These are phyloP conservation scores for Primulina eburnea DNA, from an alignment of 257 asterid genomes.

Conservation along the genomic window DNA sequence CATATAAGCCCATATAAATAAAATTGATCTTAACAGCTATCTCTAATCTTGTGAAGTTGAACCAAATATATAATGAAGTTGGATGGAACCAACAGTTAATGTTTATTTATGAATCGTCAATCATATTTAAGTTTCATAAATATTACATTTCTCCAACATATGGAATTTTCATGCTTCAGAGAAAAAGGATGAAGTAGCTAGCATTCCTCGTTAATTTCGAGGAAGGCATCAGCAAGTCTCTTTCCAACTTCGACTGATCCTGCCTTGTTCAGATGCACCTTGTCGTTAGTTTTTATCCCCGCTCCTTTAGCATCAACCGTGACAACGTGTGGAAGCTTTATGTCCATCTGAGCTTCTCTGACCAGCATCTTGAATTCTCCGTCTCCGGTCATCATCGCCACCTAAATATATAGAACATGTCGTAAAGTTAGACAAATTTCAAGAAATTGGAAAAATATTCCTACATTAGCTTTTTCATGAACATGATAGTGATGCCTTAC, in stretches of 20 bases:
- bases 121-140: background rate
- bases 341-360: background rate
- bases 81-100: background rate
- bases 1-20: too few relatives aligned
- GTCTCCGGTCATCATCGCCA: background rate
- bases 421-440: too few relatives aligned
- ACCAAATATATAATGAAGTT: too few relatives aligned
- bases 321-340: background rate
- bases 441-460: too few relatives aligned
- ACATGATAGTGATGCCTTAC: too few relatives aligned
- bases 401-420: background rate
- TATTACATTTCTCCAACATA: background rate
- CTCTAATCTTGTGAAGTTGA: background rate
- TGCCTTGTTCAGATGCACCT: background rate
- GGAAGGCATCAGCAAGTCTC: background rate
- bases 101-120: background rate
- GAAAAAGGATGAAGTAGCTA: background rate
- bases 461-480: too few relatives aligned
- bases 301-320: background rate
- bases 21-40: too few relatives aligned
- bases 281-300: background rate
- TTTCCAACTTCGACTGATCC: background rate
- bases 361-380: background rate
- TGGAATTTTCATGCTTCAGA: background rate
- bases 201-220: background rate